phyloP scores from a whole-genome alignment of 441 rosid genomes.

The Melastoma candidum region DNA sequence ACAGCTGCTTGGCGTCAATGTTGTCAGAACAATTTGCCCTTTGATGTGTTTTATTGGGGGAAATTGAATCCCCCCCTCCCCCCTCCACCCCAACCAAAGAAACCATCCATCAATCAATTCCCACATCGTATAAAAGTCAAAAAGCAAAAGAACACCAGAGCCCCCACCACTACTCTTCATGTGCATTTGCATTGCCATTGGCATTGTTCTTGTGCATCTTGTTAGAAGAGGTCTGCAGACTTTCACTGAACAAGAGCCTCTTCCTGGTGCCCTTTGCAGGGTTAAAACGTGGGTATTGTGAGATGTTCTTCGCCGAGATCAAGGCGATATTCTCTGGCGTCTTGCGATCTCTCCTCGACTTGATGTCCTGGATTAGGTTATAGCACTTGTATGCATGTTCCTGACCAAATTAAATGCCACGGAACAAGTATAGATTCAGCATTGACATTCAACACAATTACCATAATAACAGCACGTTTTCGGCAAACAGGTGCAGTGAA shows the following conservation, averaged over 20 bases:
- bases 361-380: constrained; percentile 43
- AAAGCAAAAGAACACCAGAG: too few species aligned
- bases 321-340: constrained; percentile 26
- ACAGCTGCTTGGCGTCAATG: constrained; percentile 22
- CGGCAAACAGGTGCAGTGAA: too few species aligned
- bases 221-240: constrained; percentile 27
- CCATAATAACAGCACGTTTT: too few species aligned
- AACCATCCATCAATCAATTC: constrained; percentile 10
- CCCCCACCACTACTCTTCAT: too few species aligned
- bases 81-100: constrained; percentile 14
- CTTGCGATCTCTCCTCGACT: constrained; percentile 30
- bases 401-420: constrained; percentile 27
- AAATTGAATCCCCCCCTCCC: constrained; percentile 21
- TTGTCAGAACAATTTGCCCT: constrained; percentile 7
- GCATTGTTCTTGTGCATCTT: constrained; percentile 30
- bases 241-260: constrained; percentile 41
- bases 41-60: constrained; percentile 17
- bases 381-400: constrained; percentile 56
- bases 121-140: too few species aligned
- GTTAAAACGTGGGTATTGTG: too few species aligned
- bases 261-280: constrained; percentile 43
- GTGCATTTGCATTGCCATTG: too few species aligned
- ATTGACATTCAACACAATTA: not conserved
- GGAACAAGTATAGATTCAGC: constrained; percentile 13
- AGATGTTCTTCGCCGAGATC: too few species aligned